Percentiles rank a stretch among this genome's conserved stretches.
These are phyloP conservation scores for Cercospora zeae-maydis DNA, from an alignment of 2,329 filamentous ascomycete species.

Conservation along the genomic window DNA sequence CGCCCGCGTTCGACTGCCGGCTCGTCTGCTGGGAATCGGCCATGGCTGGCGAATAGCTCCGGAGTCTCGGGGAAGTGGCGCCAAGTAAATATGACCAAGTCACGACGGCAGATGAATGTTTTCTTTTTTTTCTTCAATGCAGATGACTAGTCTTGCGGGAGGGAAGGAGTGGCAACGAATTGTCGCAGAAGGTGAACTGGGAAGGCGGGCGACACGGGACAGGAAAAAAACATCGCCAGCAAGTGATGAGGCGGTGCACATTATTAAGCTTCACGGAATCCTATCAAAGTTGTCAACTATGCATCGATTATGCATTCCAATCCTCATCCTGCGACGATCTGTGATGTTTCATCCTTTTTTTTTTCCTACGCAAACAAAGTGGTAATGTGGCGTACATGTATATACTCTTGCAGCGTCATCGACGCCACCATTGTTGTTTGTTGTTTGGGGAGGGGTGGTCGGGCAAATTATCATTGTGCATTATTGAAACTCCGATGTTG, in stretches of 20 bases:
- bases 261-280: neutral
- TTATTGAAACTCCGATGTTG: neutral
- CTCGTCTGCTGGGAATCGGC: slow-evolving; percentile 3
- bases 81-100: neutral
- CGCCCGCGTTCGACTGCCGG: slow-evolving; percentile 22
- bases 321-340: neutral
- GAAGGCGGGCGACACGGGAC: too few relatives aligned
- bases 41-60: slow-evolving; percentile 1
- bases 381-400: neutral
- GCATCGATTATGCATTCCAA: neutral
- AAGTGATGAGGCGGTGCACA: neutral
- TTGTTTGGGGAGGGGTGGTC: too few relatives aligned
- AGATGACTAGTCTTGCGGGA: neutral
- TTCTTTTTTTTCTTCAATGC: too few relatives aligned
- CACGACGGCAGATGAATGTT: neutral
- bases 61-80: neutral
- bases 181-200: neutral
- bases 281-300: neutral
- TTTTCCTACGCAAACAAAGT: too few relatives aligned
- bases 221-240: neutral
- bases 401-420: neutral
- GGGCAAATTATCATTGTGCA: neutral
- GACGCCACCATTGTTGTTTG: neutral
- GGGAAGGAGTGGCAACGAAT: neutral
- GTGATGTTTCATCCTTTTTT: too few relatives aligned